These are phyloP conservation scores for Diplodia mutila DNA, from an alignment of 2,329 filamentous ascomycete genomes.

Conservation along the genomic window DNA sequence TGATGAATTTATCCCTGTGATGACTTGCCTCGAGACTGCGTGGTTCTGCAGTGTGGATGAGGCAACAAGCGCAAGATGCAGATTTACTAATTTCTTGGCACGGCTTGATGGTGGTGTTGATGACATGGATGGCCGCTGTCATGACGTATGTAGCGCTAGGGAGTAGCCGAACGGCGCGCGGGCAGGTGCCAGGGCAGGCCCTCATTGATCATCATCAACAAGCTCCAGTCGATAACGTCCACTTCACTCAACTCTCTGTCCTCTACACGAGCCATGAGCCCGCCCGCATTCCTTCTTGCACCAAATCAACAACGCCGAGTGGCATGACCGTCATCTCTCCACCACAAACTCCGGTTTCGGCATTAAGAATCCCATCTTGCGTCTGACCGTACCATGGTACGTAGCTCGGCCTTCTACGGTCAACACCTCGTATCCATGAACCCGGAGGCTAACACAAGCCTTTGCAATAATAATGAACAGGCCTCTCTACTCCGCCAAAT, in stretches of 20 bases:
- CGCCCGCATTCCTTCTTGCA: neutral
- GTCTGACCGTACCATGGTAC: neutral
- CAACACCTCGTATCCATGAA: neutral
- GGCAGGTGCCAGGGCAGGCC: neutral
- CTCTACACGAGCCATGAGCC: slow-evolving; percentile 4
- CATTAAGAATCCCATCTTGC: neutral
- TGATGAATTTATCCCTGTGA: neutral
- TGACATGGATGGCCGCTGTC: neutral
- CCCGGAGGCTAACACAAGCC: neutral
- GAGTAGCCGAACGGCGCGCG: neutral
- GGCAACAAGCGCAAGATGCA: neutral
- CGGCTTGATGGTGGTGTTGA: slow-evolving; percentile 6
- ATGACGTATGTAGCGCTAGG: neutral
- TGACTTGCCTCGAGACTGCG: neutral
- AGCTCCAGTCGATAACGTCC: neutral
- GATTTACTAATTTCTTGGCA: slow-evolving; percentile 5
- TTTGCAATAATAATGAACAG: slow-evolving; percentile 30
- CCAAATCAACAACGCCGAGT: neutral
- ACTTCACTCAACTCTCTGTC: neutral
- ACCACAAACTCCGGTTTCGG: neutral
- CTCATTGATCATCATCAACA: neutral
- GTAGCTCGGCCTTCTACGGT: neutral
- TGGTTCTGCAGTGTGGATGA: neutral
- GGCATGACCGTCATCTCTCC: neutral
- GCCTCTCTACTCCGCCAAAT: slow-evolving; percentile 77